Evolutionary conservation across 176 grass and related monocot genomes (phyloP).

Genomic region (Raddia distichophylla): DNA sequence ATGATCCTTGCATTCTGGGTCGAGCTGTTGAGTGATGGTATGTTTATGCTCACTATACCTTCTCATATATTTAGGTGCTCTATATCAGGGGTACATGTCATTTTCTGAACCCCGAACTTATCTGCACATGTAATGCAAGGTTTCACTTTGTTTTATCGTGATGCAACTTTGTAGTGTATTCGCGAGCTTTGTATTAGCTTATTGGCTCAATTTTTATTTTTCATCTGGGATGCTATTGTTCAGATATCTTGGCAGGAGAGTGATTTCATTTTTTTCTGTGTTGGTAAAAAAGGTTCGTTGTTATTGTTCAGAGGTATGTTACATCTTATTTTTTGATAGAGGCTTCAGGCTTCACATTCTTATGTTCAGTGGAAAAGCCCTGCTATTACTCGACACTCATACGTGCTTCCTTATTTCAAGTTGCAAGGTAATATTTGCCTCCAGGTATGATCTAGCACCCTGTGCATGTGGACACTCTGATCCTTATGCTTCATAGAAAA

Average conservation of each 20-base stretch:
- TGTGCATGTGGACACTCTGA: neutral
- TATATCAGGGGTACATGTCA: neutral
- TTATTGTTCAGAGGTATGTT: conserved; percentile 18
- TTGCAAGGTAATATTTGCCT: neutral
- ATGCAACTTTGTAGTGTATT: conserved; percentile 6
- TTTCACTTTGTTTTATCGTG: conserved; percentile 4
- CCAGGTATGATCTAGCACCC: neutral
- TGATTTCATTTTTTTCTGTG: conserved; percentile 1
- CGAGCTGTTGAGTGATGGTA: conserved; percentile 31
- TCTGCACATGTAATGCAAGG: neutral
- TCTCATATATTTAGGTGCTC: conserved; percentile 5
- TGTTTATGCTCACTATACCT: neutral
- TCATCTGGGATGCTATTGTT: conserved; percentile 3
- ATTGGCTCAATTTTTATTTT: conserved; percentile 2
- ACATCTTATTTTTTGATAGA: conserved; percentile 11
- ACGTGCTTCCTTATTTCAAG: neutral
- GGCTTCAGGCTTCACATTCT: conserved; percentile 13
- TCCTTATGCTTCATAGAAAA: neutral
- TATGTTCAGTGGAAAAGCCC: neutral
- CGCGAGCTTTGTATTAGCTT: conserved; percentile 5
- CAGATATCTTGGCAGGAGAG: neutral
- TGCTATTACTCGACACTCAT: conserved; percentile 6
- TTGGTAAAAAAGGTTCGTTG: conserved; percentile 16
- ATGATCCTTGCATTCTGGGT: conserved; percentile 23
- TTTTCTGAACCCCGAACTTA: conserved; percentile 14